phyloP scores from a whole-genome alignment of 2,329 filamentous ascomycete species.

The Beauveria scarabaeidicola region DNA sequence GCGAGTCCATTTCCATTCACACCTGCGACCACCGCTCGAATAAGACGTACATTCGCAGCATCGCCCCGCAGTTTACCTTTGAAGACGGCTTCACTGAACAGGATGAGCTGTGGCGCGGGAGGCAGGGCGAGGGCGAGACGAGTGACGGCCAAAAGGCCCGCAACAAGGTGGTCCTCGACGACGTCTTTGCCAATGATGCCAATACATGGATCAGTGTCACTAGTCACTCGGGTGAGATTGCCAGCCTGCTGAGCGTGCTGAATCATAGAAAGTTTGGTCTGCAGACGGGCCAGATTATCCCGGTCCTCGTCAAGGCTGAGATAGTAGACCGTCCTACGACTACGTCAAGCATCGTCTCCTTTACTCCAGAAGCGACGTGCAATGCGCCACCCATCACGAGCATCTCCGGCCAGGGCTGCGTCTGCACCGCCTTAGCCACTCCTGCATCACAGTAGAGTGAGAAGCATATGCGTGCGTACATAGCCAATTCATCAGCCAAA shows the following conservation, averaged over 20 bases:
- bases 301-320: conserved; percentile 45
- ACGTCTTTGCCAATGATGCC: conserved; percentile 45
- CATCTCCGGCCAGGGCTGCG: conserved; percentile 6
- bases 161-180: conserved; percentile 43
- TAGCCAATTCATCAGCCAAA: not conserved
- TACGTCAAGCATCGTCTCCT: conserved; percentile 6
- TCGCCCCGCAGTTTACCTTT: conserved; percentile 46
- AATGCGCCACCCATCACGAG: conserved; percentile 6
- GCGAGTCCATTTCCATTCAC: conserved; percentile 59
- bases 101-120: conserved; percentile 36
- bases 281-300: conserved; percentile 59
- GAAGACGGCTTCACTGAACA: conserved; percentile 54
- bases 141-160: conserved; percentile 39
- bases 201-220: conserved; percentile 51
- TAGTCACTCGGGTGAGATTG: conserved; percentile 51
- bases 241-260: conserved; percentile 43
- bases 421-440: not conserved
- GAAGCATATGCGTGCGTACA: not conserved
- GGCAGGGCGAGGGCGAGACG: conserved; percentile 30
- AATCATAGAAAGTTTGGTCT: conserved; percentile 54
- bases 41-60: conserved; percentile 41
- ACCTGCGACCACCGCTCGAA: conserved; percentile 57
- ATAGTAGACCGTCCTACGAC: conserved; percentile 1
- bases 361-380: conserved; percentile 10
- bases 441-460: not conserved